Percentiles rank a stretch among this genome's conserved stretches.
These are phyloP conservation scores for Silene conica DNA, from an alignment of 148 eudicot genomes.

Conservation along the genomic window DNA sequence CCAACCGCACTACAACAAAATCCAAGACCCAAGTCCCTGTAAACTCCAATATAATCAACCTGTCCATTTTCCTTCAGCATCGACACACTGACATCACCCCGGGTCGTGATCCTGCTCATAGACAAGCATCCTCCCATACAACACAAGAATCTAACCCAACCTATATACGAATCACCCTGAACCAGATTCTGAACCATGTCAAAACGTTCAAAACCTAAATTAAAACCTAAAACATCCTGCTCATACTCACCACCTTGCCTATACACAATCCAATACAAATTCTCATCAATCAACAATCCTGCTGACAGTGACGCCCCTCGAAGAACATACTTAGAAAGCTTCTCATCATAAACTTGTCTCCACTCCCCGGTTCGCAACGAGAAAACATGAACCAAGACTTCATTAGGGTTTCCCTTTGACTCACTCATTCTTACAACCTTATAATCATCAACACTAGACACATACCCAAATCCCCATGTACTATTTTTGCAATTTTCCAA, in stretches of 20 bases:
- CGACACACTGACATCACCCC: conserved; percentile 28
- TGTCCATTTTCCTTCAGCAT: conserved; percentile 15
- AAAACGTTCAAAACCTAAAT: conserved; percentile 21
- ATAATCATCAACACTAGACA: conserved; percentile 21
- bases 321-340: conserved; percentile 9
- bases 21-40: conserved; percentile 25
- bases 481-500: not conserved
- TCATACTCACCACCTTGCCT: conserved; percentile 8
- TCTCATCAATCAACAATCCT: conserved; percentile 21
- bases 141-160: conserved; percentile 22
- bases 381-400: conserved; percentile 15
- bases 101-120: conserved; percentile 17
- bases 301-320: not conserved
- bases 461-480: conserved; percentile 31
- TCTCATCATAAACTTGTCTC: conserved; percentile 17
- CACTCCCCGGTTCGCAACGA: conserved; percentile 22
- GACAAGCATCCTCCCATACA: conserved; percentile 26
- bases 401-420: not conserved
- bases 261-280: conserved; percentile 25
- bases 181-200: not conserved
- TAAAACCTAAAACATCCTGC: conserved; percentile 23
- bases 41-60: conserved; percentile 25
- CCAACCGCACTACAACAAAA: conserved; percentile 21
- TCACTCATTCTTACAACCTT: conserved; percentile 22
- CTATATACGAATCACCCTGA: conserved; percentile 20